phyloP scores from a whole-genome alignment of 768 basidiomycete species.

The Cystofilobasidium bisporidii region DNA sequence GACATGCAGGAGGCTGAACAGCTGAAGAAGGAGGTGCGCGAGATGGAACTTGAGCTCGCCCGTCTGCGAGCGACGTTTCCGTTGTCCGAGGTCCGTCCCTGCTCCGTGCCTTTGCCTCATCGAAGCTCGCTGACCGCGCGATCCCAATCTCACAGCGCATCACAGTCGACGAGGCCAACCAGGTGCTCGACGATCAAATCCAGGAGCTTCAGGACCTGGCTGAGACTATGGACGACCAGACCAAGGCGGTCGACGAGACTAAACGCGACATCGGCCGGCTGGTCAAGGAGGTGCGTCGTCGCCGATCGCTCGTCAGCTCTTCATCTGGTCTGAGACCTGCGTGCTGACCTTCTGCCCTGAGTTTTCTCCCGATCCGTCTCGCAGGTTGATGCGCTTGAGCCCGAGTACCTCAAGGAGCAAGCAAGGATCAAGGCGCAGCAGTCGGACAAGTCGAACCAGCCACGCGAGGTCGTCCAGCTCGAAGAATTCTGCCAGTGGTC shows the following conservation, averaged over 20 bases:
- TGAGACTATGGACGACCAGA: conserved; percentile 49
- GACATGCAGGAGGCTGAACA: conserved; percentile 33
- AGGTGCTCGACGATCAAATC: conserved; percentile 66
- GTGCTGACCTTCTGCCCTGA: too few relatives aligned
- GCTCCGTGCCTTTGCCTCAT: too few relatives aligned
- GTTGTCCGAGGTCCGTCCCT: conserved; percentile 46
- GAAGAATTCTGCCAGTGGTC: conserved; percentile 45
- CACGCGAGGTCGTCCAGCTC: conserved; percentile 11
- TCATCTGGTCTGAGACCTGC: too few relatives aligned
- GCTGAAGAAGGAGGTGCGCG: conserved; percentile 53
- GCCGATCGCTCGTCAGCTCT: not conserved
- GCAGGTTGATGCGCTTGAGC: conserved; percentile 35
- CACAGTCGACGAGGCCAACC: conserved; percentile 63
- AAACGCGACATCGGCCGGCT: conserved; percentile 44
- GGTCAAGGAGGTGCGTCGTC: conserved; percentile 37
- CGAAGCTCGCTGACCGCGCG: not conserved
- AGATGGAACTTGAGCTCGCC: conserved; percentile 67
- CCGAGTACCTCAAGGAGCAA: conserved; percentile 50
- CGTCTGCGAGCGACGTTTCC: conserved; percentile 67
- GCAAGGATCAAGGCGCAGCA: conserved; percentile 55
- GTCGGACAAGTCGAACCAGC: not conserved
- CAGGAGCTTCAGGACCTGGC: conserved; percentile 66
- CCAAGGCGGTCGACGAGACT: conserved; percentile 43
- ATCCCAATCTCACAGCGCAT: conserved; percentile 46
- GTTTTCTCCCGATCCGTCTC: too few relatives aligned